These are phyloP conservation scores for Anthracocystis setariae DNA, from an alignment of 1,284 basidiomycete species.

Conservation along the genomic window DNA sequence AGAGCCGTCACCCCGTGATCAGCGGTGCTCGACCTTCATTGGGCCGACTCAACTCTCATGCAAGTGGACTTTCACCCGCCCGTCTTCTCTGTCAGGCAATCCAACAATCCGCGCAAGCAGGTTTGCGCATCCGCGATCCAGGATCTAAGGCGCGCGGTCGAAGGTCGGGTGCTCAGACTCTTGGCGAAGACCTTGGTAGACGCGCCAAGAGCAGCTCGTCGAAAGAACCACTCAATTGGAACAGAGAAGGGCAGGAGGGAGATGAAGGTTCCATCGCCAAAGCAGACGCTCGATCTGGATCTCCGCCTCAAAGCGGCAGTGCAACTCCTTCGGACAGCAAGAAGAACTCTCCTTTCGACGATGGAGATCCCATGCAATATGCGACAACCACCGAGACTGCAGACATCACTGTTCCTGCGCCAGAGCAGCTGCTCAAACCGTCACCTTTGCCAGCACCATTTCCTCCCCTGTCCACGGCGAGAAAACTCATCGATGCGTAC, in stretches of 20 bases:
- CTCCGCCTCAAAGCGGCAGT: slow-evolving; percentile 27
- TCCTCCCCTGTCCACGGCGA: slow-evolving; percentile 39
- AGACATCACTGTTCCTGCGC: slow-evolving; percentile 47
- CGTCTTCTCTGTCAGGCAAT: slow-evolving; percentile 51
- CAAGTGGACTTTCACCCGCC: slow-evolving; percentile 44
- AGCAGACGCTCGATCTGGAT: slow-evolving; percentile 13
- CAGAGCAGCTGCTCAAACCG: slow-evolving; percentile 43
- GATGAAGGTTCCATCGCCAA: not conserved
- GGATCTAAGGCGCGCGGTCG: slow-evolving; percentile 19
- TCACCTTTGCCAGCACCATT: slow-evolving; percentile 46
- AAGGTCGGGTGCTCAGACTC: slow-evolving; percentile 18
- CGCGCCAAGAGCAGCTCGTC: slow-evolving; percentile 13
- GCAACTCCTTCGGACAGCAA: slow-evolving; percentile 39
- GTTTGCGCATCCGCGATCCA: slow-evolving; percentile 37
- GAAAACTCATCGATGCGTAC: slow-evolving; percentile 50
- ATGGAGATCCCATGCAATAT: slow-evolving; percentile 50
- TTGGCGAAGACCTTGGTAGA: slow-evolving; percentile 26
- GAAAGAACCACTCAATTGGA: slow-evolving; percentile 1
- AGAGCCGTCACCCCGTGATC: slow-evolving; percentile 1
- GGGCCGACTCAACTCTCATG: slow-evolving; percentile 38
- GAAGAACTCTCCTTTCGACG: slow-evolving; percentile 47
- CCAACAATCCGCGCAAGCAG: slow-evolving; percentile 45
- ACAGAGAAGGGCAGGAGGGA: slow-evolving; percentile 4
- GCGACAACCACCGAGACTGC: slow-evolving; percentile 46
- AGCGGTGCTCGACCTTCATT: slow-evolving; percentile 12